Conservation (phyloP, 495 filamentous ascomycete genomes). For the Daldinia caldariorum region DNA sequence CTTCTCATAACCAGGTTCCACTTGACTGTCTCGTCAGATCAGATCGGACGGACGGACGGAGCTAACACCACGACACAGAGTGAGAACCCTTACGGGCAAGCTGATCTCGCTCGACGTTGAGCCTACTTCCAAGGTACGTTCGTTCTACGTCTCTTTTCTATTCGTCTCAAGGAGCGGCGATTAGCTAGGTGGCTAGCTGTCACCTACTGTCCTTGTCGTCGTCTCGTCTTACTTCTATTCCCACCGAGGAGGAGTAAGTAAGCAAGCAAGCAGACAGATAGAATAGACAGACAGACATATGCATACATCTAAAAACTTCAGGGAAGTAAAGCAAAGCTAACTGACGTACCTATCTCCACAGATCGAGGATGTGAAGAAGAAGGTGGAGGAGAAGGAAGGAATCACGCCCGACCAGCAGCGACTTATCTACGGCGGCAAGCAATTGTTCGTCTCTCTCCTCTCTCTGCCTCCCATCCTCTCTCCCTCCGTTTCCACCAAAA, state of each 20-base stretch:
- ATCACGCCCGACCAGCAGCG: conserved; percentile 98
- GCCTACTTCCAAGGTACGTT: conserved; percentile 80
- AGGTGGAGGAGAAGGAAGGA: conserved; percentile 97
- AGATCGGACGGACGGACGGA: conserved; percentile 6
- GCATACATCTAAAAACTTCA: background rate
- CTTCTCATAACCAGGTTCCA: conserved; percentile 24
- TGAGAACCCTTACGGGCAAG: conserved; percentile 97
- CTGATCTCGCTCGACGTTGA: conserved; percentile 99
- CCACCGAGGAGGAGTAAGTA: background rate
- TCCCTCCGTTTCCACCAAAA: background rate
- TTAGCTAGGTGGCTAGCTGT: background rate
- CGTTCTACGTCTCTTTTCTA: background rate
- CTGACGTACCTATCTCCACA: conserved; percentile 43
- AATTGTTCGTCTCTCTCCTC: conserved; percentile 76
- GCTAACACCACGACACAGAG: conserved; percentile 63
- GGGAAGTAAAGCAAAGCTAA: too few relatives aligned
- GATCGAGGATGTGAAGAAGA: conserved; percentile 96
- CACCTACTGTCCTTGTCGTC: background rate
- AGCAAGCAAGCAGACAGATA: background rate
- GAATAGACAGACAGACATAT: background rate
- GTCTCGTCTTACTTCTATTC: conserved; percentile 3
- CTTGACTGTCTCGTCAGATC: conserved; percentile 2
- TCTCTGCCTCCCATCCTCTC: background rate
- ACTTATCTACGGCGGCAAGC: conserved; percentile 94
- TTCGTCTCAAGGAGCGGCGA: background rate